Base-by-base conservation (phyloP, 208 protist genomes). In the Leptomonas pyrrhocoris region DNA sequence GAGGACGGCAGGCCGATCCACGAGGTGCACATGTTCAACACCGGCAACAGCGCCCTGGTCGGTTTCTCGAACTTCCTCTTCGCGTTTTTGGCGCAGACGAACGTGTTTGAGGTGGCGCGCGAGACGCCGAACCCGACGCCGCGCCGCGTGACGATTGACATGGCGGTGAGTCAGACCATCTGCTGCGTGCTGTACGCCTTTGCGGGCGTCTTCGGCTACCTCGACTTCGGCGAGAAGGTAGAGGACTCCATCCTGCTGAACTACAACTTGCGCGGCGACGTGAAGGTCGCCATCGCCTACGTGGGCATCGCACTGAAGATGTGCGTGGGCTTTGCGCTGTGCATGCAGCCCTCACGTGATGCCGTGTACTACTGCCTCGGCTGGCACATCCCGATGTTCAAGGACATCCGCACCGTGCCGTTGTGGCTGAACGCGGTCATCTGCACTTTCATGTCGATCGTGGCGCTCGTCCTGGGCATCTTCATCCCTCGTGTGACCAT, bases 41-140 rank as follows among this genome's bases (percentile, higher is more conserved):
- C 70, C n/a, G 88, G 87, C 31, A 91, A 91, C 73, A 73, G 49
- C 40, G 84, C 83, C 8, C 59, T 95, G 36, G 58, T 79, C 30
- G 85, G 86, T n/a, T 78, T 96, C 72, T 88, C 88, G 18, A 82
- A 87, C 46, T 93, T 94, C 58, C 81, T 95, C 50, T 94, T 97
- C 55, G 74, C 90, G 13, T 96, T 91, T 57, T 51, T 93, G 19
- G 92, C 86, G 51, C 89, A 96, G 67, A 81, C 81, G 28, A 95
- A 94, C 73, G 77, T 76, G 42, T 90, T 91, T 30, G 80, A 83
- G 59, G 83, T 95, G 38, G 93, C 87, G 46, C 54, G 61, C 30
- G 92, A 97, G 73, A 83, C 85, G 71, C 46, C 69, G 18, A 77
- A 85, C 28, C 83, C 75, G 15, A 80, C 74, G 28, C 77, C 75